phyloP scores from a whole-genome alignment of 495 filamentous ascomycete genomes.

The Durotheca rogersii region DNA sequence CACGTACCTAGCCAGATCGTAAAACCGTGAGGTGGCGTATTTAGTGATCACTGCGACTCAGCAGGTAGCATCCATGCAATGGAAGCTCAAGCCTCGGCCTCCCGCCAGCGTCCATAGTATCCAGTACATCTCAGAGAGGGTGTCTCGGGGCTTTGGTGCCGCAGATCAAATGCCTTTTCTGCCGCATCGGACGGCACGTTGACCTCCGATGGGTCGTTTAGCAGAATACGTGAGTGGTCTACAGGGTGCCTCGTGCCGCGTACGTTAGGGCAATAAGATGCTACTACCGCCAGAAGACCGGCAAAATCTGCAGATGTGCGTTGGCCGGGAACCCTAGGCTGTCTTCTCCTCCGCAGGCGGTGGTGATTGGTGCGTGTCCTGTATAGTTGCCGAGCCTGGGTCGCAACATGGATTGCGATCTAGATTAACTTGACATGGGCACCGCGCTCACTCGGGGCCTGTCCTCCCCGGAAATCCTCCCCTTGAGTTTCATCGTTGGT shows the following conservation, averaged over 20 bases:
- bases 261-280: not conserved
- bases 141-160: constrained; percentile 28
- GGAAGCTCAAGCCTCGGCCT: too few species aligned
- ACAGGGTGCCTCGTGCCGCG: not conserved
- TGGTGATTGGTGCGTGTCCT: not conserved
- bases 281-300: constrained; percentile 6
- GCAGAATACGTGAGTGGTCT: too few species aligned
- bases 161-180: constrained; percentile 11
- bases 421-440: constrained; percentile 14
- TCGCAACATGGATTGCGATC: constrained; percentile 2
- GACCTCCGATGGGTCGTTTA: constrained; percentile 1
- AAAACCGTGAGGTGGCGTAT: too few species aligned
- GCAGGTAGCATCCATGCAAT: too few species aligned
- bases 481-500: constrained; percentile 3
- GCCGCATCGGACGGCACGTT: constrained; percentile 5
- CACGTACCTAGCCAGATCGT: not conserved
- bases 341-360: constrained; percentile 1
- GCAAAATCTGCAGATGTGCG: constrained; percentile 1
- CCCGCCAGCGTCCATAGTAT: too few species aligned
- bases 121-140: too few species aligned
- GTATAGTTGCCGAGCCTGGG: not conserved
- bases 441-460: constrained; percentile 7
- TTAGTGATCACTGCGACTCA: too few species aligned
- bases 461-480: constrained; percentile 6
- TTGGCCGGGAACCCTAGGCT: constrained; percentile 3